Percentiles rank a stretch among this genome's conserved stretches.
Evolutionary conservation across 129 eudicot species (phyloP).

Genomic region (Pulicaria dysenterica): DNA sequence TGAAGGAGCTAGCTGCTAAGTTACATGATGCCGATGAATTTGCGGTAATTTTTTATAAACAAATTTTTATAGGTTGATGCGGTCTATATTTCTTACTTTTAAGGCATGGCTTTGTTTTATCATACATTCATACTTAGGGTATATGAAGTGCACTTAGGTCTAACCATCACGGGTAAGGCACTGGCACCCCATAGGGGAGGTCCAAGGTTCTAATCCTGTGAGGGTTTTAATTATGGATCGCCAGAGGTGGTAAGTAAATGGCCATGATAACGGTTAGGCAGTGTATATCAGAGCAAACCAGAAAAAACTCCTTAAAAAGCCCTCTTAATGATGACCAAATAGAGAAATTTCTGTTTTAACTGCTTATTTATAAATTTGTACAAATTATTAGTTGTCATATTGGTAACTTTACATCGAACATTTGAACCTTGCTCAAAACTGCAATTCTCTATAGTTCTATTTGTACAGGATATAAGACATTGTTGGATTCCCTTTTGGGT

Average conservation of each 20-base stretch:
- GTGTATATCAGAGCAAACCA: too few species aligned
- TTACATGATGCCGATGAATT: conserved; percentile 69
- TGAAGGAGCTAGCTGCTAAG: conserved; percentile 77
- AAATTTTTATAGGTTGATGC: not conserved
- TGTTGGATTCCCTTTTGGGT: not conserved
- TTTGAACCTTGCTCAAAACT: not conserved
- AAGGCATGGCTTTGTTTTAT: conserved; percentile 4
- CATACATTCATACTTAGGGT: not conserved
- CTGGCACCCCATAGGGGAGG: too few species aligned
- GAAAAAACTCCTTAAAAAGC: too few species aligned
- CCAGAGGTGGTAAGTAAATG: too few species aligned
- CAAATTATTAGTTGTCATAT: not conserved
- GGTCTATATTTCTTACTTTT: not conserved
- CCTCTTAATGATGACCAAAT: not conserved
- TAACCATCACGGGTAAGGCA: not conserved
- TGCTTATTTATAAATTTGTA: not conserved
- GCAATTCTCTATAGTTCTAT: not conserved
- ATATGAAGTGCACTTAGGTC: not conserved
- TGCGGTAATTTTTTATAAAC: conserved; percentile 53
- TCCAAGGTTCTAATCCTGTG: too few species aligned
- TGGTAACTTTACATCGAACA: not conserved
- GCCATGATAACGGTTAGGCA: too few species aligned
- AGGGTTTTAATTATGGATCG: too few species aligned
- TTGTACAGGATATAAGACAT: not conserved
- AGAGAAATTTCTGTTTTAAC: not conserved